phyloP scores from a whole-genome alignment of 2,329 filamentous ascomycete species.

The Arthroderma uncinatum region DNA sequence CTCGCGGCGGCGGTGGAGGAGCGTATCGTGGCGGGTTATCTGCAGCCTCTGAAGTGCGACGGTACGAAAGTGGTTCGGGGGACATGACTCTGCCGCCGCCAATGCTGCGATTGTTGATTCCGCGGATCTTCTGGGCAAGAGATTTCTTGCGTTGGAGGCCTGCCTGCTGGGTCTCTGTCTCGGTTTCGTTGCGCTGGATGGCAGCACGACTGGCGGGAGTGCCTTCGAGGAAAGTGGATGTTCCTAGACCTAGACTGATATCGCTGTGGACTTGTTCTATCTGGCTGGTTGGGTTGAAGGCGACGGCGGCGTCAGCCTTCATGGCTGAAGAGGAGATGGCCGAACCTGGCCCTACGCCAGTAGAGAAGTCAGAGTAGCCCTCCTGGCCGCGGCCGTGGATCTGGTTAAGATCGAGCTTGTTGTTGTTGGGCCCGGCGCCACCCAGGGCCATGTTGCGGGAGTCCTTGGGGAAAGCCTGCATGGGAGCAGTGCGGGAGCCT shows the following conservation, averaged over 20 bases:
- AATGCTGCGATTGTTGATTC: slow-evolving; percentile 59
- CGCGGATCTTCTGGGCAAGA: slow-evolving; percentile 78
- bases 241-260: slow-evolving; percentile 65
- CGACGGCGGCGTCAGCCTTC: slow-evolving; percentile 28
- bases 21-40: slow-evolving; percentile 19
- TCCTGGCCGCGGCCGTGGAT: slow-evolving; percentile 81
- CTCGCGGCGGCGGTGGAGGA: slow-evolving; percentile 19
- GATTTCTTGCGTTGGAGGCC: slow-evolving; percentile 86
- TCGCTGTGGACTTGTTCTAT: slow-evolving; percentile 71
- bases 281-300: slow-evolving; percentile 57
- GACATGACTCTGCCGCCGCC: slow-evolving; percentile 48
- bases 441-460: slow-evolving; percentile 88
- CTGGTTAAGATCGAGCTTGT: slow-evolving; percentile 69
- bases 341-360: slow-evolving; percentile 47
- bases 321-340: slow-evolving; percentile 55
- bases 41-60: slow-evolving; percentile 12
- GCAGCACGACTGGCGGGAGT: slow-evolving; percentile 73
- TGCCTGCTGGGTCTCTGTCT: slow-evolving; percentile 47
- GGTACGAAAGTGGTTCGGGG: slow-evolving; percentile 37
- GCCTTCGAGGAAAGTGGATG: slow-evolving; percentile 90
- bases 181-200: slow-evolving; percentile 64
- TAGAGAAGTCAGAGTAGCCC: slow-evolving; percentile 69
- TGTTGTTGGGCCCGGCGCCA: slow-evolving; percentile 73
- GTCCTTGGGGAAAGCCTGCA: slow-evolving; percentile 90
- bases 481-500: slow-evolving; percentile 71